Base-by-base conservation (phyloP, 2,329 filamentous ascomycete species). In the Grosmannia serpens region DNA sequence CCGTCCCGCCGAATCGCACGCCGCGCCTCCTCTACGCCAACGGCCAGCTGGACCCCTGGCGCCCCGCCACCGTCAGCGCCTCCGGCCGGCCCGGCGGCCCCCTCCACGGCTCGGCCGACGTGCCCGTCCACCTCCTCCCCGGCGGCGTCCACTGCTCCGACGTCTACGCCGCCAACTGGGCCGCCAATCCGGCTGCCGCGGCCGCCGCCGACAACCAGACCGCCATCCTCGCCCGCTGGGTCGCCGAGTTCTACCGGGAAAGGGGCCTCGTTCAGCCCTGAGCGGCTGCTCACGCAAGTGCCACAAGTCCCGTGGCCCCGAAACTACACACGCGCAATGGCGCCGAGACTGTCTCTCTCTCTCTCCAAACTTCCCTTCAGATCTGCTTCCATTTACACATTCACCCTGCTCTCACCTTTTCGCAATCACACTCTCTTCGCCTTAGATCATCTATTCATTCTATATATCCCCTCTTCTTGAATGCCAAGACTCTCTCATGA, bases 181-280 rank as follows among this genome's bases (percentile, higher is more conserved):
- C 59, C 2, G 75, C 69, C 22, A 84, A 85, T 64, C 71, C 70
- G 0, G 80, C 74, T 0, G 74, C 76, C 2, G 72, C 76, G 65
- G 68, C 70, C 38, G 72, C 83, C 1, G 77, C 79, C 41, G 74
- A 81, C 61, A 73, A 72, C 9, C 73, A 78, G 65, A 70, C 81
- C 7, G 71, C 67, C 10, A 74, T 79, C 67, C 75, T 85, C 62
- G 73, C 71, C 58, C 66, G 64, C 33, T 85, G 81, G 81, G 75
- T 83, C 3, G 70, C 67, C 2, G 78, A 83, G 66, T 84, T 70
- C 54, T 74, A 75, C 57, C 60, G 61, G 6, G 59, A 66, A 56
- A 68, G 70, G 65, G 65, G 60, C 4, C 26, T 55, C 38, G 38
- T 27, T 38, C 38, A 55, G 38, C 38, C 41, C 8, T 54, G 22